phyloP scores from a whole-genome alignment of 805 yeast genomes.

The Lachancea nothofagi region DNA sequence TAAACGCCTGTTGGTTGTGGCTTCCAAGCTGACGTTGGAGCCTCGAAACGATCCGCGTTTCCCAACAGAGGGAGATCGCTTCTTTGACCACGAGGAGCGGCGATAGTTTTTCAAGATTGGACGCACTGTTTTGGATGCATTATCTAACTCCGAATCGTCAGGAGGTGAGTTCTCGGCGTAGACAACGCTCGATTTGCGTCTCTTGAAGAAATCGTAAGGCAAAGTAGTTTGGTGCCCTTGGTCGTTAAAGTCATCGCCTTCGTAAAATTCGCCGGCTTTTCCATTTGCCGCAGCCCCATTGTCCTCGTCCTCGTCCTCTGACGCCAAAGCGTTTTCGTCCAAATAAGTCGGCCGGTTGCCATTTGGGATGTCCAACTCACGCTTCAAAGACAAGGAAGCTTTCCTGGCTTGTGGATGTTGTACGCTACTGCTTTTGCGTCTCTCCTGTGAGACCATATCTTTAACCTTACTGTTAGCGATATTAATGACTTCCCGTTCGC shows the following conservation, averaged over 20 bases:
- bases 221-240: conserved; percentile 23
- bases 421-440: conserved; percentile 32
- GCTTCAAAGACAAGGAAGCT: conserved; percentile 6
- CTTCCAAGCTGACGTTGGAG: conserved; percentile 11
- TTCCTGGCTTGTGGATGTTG: conserved; percentile 11
- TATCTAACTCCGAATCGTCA: conserved; percentile 19
- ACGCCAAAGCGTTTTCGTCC: conserved; percentile 37
- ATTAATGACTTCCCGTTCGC: conserved; percentile 40
- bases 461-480: conserved; percentile 39
- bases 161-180: conserved; percentile 23
- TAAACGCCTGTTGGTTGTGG: conserved; percentile 7
- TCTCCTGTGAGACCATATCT: conserved; percentile 32
- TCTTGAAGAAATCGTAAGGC: conserved; percentile 28
- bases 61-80: conserved; percentile 17
- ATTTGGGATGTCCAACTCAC: conserved; percentile 26
- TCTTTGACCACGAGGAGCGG: conserved; percentile 19
- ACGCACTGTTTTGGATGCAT: conserved; percentile 14
- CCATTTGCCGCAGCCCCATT: conserved; percentile 20
- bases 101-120: conserved; percentile 16
- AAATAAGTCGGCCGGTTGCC: conserved; percentile 25
- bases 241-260: conserved; percentile 29
- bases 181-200: conserved; percentile 27
- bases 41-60: conserved; percentile 15
- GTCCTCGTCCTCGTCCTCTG: conserved; percentile 33
- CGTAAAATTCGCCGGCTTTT: conserved; percentile 12